Evolutionary conservation across 2,329 filamentous ascomycete genomes (phyloP).

Genomic region (Colletotrichum sp.): DNA sequence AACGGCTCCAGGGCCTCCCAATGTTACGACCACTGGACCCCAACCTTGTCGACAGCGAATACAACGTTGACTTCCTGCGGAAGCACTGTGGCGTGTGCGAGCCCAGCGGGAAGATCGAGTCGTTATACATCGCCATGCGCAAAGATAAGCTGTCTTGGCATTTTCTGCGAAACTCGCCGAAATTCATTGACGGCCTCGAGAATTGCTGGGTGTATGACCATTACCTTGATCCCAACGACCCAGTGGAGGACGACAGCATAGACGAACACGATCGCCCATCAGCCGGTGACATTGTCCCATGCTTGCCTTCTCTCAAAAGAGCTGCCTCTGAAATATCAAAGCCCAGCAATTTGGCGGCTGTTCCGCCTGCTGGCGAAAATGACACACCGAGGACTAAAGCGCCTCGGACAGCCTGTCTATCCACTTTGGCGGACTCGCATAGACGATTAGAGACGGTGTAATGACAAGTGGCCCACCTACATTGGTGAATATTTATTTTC

Average conservation of each 20-base stretch:
- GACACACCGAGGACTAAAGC: conserved; percentile 41
- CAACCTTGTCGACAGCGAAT: conserved; percentile 44
- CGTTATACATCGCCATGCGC: conserved; percentile 64
- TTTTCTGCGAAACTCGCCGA: conserved; percentile 50
- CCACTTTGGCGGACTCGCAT: conserved; percentile 43
- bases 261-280: conserved; percentile 44
- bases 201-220: conserved; percentile 58
- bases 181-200: conserved; percentile 58
- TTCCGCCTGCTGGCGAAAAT: conserved; percentile 29
- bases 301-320: conserved; percentile 50
- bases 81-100: conserved; percentile 62
- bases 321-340: conserved; percentile 58
- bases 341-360: conserved; percentile 49
- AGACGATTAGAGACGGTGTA: conserved; percentile 42
- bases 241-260: conserved; percentile 37
- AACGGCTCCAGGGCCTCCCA: conserved; percentile 58
- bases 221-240: conserved; percentile 49
- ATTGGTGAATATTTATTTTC: background rate
- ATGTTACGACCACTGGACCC: conserved; percentile 62
- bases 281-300: conserved; percentile 51
- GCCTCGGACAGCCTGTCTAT: conserved; percentile 41
- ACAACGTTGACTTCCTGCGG: conserved; percentile 56
- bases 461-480: background rate
- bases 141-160: conserved; percentile 62
- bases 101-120: conserved; percentile 59